phyloP scores from a whole-genome alignment of 495 filamentous ascomycete genomes.

The Bacidia gigantensis region DNA sequence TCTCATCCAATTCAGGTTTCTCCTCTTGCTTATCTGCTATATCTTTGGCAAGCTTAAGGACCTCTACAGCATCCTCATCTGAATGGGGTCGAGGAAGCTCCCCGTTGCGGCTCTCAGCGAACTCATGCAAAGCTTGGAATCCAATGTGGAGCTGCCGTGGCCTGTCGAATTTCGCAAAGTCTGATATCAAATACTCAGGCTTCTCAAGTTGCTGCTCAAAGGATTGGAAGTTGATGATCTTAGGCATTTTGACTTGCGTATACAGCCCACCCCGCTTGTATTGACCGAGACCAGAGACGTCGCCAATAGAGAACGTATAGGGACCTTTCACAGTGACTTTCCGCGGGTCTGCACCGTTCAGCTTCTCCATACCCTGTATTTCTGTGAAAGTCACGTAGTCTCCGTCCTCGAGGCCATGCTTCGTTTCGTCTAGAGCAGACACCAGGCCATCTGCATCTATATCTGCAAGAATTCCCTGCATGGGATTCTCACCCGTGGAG shows the following conservation, averaged over 20 bases:
- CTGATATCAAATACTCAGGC: conserved; percentile 80
- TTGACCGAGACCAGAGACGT: conserved; percentile 71
- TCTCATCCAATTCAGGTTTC: conserved; percentile 78
- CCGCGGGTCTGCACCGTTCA: conserved; percentile 70
- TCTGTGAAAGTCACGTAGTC: conserved; percentile 93
- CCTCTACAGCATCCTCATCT: conserved; percentile 65
- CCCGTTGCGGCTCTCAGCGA: conserved; percentile 50
- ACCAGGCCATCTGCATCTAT: conserved; percentile 84
- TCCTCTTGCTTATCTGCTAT: conserved; percentile 51
- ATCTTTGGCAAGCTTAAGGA: conserved; percentile 56
- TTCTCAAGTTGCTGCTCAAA: conserved; percentile 62
- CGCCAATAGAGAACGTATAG: conserved; percentile 93
- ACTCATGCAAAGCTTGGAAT: conserved; percentile 82
- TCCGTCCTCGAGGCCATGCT: conserved; percentile 91
- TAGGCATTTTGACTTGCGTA: conserved; percentile 95
- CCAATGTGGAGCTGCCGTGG: conserved; percentile 84
- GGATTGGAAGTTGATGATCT: conserved; percentile 77
- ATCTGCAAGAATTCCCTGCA: conserved; percentile 78
- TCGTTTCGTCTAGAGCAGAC: conserved; percentile 85
- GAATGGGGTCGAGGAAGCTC: conserved; percentile 72
- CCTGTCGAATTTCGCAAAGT: conserved; percentile 94
- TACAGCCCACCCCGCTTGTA: conserved; percentile 83
- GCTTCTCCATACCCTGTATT: conserved; percentile 78
- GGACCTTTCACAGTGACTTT: conserved; percentile 90
- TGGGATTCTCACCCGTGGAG: conserved; percentile 74